Evolutionary conservation across 345 rosid species (phyloP), one percentile per base, ranked within the genome.

Genomic region (Arabidopsis suecica): DNA sequence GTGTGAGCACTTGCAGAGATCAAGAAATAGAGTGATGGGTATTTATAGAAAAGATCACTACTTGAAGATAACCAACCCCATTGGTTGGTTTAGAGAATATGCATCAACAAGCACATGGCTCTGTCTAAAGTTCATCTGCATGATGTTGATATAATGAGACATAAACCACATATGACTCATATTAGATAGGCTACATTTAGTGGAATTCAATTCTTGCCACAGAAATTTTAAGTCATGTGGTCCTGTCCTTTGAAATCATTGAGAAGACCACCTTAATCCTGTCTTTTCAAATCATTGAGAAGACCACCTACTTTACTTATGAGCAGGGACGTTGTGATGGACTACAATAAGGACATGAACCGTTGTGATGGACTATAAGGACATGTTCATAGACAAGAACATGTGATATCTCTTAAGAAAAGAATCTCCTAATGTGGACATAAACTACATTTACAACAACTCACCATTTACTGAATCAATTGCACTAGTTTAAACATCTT

Each of bases 231-330:
- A 53, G 49, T 14, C 6, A 68, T 25, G 72, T 68, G 72, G 72
- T 38, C 61, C 72, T 38, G 50, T 68, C 38, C 40, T 68, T 53
- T 53, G 28, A 53, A 14, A 68, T 53, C 49, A 53, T 10, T 53
- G 72, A 38, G 61, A 68, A 53, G 44, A 38, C 59, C 61, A 36
- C 14, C 34, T 49, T 37, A 4, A 14, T 37, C 25, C 6, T 53
- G 61, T 68, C 61, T 53, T 68, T 53, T 38, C 72, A 68, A 7
- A 7, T 23, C 61, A 9, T 3, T 67, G 23, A 51, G 61, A 53
- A 51, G 49, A 37, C 71, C 61, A 37, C 71, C 61, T 51, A 14
- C 25, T 58, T 58, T 58, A 34, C 62, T 16, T 34, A 33, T 57
- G 62, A 61, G 18, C 5, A 22, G 33, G 47, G 65, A 37, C 65